phyloP scores from a whole-genome alignment of 2,329 filamentous ascomycete genomes.

The Penicillium sp. region DNA sequence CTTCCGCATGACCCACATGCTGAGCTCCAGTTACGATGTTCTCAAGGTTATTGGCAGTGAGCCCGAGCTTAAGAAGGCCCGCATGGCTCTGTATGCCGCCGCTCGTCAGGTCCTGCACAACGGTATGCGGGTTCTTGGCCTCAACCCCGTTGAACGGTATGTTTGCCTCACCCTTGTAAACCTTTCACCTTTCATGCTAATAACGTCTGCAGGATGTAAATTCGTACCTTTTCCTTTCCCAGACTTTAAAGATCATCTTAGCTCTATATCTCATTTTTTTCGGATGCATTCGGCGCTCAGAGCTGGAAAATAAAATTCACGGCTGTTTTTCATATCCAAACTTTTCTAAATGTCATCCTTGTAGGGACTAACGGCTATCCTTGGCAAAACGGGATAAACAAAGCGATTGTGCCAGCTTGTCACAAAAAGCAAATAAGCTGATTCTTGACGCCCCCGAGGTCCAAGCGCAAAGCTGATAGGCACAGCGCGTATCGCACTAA shows the following conservation, averaged over 20 bases:
- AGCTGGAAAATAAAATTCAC: slow-evolving; percentile 19
- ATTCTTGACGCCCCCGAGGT: neutral
- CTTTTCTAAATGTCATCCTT: neutral
- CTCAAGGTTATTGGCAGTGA: slow-evolving; percentile 63
- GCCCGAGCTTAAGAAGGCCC: slow-evolving; percentile 56
- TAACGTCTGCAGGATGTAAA: slow-evolving; percentile 30
- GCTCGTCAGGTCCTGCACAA: slow-evolving; percentile 65
- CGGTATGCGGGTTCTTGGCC: slow-evolving; percentile 64
- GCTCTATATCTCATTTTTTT: slow-evolving; percentile 15
- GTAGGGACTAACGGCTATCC: neutral
- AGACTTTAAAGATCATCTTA: slow-evolving; percentile 5
- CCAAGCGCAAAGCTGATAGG: neutral
- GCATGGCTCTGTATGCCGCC: slow-evolving; percentile 62
- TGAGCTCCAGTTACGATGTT: slow-evolving; percentile 63
- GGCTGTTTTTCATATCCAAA: neutral
- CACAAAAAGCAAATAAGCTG: neutral
- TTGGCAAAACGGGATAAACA: neutral
- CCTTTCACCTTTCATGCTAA: slow-evolving; percentile 6
- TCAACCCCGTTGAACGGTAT: slow-evolving; percentile 63
- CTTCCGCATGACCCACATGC: slow-evolving; percentile 64
- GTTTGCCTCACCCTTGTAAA: slow-evolving; percentile 6
- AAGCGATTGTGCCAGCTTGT: neutral
- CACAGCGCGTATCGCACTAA: neutral
- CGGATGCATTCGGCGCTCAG: slow-evolving; percentile 24
- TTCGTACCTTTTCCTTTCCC: neutral